These are phyloP conservation scores for Miscanthus sacchariflorus DNA, from an alignment of 202 grass and related monocot genomes.

Conservation along the genomic window DNA sequence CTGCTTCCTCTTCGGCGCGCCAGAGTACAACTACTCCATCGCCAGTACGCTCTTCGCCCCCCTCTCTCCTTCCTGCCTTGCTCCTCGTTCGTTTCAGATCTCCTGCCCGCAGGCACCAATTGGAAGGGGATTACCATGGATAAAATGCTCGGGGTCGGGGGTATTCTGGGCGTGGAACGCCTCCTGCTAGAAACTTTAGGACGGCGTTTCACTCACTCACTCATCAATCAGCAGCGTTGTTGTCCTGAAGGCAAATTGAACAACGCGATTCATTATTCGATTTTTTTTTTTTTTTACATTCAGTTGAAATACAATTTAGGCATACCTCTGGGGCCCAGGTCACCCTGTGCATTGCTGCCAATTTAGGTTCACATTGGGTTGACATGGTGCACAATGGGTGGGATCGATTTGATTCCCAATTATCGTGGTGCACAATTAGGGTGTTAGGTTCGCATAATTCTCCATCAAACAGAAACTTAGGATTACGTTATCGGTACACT, in stretches of 20 bases:
- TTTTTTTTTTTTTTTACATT: not conserved
- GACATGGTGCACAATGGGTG: not conserved
- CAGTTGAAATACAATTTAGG: not conserved
- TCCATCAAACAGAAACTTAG: not conserved
- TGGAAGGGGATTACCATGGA: not conserved
- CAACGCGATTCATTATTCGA: not conserved
- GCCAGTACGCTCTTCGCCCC: constrained; percentile 40
- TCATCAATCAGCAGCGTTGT: not conserved
- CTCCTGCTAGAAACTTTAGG: not conserved
- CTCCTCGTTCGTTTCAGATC: not conserved
- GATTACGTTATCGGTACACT: not conserved
- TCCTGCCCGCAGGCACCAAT: not conserved
- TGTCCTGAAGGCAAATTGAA: not conserved
- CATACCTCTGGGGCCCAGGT: not conserved
- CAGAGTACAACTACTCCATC: constrained; percentile 86
- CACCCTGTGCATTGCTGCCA: not conserved
- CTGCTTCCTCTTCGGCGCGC: constrained; percentile 72
- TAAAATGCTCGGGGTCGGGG: not conserved
- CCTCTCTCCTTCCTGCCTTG: not conserved
- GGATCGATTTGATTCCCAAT: not conserved
- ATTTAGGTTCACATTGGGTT: not conserved
- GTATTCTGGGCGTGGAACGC: not conserved
- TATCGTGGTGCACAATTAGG: not conserved
- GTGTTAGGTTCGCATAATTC: not conserved
- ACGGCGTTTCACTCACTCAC: not conserved